Evolutionary conservation across 108 stramenopile genomes (phyloP).

Genomic region (Fragilaria radians): DNA sequence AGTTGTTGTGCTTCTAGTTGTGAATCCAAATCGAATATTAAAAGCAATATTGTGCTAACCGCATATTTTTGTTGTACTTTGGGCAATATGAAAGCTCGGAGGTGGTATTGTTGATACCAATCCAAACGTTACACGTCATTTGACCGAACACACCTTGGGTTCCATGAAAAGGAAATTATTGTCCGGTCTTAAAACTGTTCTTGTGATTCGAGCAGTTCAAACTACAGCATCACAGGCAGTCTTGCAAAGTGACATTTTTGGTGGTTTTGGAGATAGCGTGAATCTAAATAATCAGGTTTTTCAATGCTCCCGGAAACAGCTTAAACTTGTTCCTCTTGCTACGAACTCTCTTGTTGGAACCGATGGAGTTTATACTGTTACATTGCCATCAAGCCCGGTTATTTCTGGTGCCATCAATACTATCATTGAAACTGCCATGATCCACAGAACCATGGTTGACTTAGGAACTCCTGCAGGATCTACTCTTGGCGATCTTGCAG

Average conservation of each 20-base stretch:
- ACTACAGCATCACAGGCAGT: constrained; percentile 7
- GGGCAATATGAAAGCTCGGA: background rate
- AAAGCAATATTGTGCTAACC: background rate
- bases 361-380: background rate
- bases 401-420: background rate
- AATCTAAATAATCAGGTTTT: background rate
- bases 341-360: background rate
- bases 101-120: background rate
- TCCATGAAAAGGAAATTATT: constrained; percentile 1
- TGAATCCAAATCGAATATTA: background rate
- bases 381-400: background rate
- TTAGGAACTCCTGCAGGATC: background rate
- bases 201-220: constrained; percentile 5
- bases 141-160: too few species aligned
- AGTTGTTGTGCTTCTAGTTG: too few species aligned
- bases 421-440: background rate
- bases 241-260: constrained; percentile 29
- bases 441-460: background rate
- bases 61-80: background rate
- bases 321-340: background rate
- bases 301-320: background rate
- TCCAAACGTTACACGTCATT: background rate
- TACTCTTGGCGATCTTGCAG: background rate
- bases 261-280: constrained; percentile 7
- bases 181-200: constrained; percentile 6